Base-by-base conservation (phyloP, 176 grass and related monocot species). In the Poa annua region DNA sequence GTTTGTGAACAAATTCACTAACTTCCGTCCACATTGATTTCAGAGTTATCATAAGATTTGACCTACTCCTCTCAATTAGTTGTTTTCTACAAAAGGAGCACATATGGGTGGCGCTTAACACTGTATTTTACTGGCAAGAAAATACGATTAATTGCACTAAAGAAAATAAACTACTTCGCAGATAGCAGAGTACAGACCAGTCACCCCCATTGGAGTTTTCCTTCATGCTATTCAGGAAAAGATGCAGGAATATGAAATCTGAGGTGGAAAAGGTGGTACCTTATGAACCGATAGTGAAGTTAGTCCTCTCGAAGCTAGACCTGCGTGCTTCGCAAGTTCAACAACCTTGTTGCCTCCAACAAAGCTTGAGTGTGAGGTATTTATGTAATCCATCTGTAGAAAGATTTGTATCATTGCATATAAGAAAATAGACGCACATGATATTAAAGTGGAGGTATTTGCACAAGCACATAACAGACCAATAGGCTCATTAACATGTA, bases 311-410 rank as follows among this genome's bases (percentile, higher is more conserved):
- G 80, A 69, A 77, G 87, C 41, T 88, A 88, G 87, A 80, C 81
- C 74, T 77, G 82, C 81, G 32, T 93, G 85, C 59, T 90, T 94
- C 24, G 93, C 93, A 79, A 92, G 61, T 67, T 98, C 96, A 87
- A 92, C 69, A 88, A 94, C 93, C 83, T 90, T 95, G 66, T 29
- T 87, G 80, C 96, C 96, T 52, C 96, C 93, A 80, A 98, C 52
- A 88, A 98, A 98, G 81, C 62, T 93, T 71, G 93, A 75, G 69
- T 98, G 96, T 45, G 96, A 98, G 69, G 93, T 95, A 87, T 98
- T 98, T 76, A 98, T 92, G 72, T 95, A 98, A 88, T 98, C 96
- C 84, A 95, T 90, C 96, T 98, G 80, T 80, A 87, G 63, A 26
- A 84, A 33, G 59, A 32, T 75, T 25, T 71, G 39, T 51, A 17